A percentile compares a stretch with the other conserved stretches of the same genome.
These are phyloP conservation scores for Trichoderma breve DNA, from an alignment of 2,329 filamentous ascomycete species.

Conservation along the genomic window DNA sequence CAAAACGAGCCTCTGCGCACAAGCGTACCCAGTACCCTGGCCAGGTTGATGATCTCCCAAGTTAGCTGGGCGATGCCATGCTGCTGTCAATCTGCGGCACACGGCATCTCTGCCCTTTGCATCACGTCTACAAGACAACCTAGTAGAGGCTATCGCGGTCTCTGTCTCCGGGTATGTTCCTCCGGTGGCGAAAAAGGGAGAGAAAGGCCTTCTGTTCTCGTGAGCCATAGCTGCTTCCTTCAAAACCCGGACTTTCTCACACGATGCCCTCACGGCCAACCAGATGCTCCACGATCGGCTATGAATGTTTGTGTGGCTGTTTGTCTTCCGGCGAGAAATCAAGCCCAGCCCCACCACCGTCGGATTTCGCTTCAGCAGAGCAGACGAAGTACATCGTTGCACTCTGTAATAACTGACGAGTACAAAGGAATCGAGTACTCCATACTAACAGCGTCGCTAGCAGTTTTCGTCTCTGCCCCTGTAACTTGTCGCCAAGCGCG, in stretches of 20 bases:
- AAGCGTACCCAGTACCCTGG: neutral
- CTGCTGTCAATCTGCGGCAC: neutral
- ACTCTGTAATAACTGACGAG: neutral
- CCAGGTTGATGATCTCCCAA: slow-evolving; percentile 3
- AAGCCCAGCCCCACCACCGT: slow-evolving; percentile 20
- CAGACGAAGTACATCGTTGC: neutral
- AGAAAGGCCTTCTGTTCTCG: neutral
- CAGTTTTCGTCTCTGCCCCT: neutral
- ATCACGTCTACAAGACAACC: neutral
- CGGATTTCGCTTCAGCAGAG: slow-evolving; percentile 11
- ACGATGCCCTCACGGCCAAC: neutral
- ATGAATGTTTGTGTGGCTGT: neutral
- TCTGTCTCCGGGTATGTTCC: neutral
- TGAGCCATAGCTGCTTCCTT: neutral
- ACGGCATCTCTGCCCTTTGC: neutral
- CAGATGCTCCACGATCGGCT: neutral
- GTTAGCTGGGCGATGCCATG: neutral
- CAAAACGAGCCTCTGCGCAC: neutral
- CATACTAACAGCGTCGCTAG: neutral
- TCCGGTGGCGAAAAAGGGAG: neutral
- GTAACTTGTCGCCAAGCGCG: slow-evolving; percentile 16
- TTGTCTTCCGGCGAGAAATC: slow-evolving; percentile 5
- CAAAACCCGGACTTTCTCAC: neutral
- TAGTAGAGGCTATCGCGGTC: neutral
- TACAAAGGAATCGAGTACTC: neutral